Conservation (phyloP, 2,329 filamentous ascomycete genomes). For the Pleomassaria siparia region DNA sequence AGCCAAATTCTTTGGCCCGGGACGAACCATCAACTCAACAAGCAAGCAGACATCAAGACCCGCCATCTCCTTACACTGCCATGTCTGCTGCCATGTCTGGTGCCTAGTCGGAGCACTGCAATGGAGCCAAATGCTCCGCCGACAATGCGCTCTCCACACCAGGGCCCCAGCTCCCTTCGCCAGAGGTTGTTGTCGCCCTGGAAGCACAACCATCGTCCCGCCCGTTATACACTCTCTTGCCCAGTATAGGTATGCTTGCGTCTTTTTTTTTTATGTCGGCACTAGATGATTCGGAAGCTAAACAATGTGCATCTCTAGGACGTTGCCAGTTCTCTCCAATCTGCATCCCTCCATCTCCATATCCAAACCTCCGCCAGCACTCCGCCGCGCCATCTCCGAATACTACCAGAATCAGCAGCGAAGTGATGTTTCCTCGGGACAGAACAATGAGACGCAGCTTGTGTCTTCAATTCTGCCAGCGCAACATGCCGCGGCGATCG, state of each 20-base stretch:
- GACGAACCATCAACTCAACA: not conserved
- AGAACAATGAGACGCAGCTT: not conserved
- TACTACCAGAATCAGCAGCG: not conserved
- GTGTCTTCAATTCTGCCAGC: not conserved
- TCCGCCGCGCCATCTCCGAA: not conserved
- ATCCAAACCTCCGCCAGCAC: not conserved
- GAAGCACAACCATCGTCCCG: not conserved
- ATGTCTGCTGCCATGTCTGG: constrained; percentile 14
- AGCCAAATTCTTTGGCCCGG: not conserved
- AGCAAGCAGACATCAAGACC: not conserved
- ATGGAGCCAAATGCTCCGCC: constrained; percentile 41
- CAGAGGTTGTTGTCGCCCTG: not conserved
- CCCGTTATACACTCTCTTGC: not conserved
- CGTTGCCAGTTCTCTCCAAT: not conserved
- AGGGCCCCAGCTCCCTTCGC: constrained; percentile 20
- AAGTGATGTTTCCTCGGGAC: not conserved
- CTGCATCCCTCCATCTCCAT: not conserved
- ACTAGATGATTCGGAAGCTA: not conserved
- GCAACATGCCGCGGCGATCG: not conserved
- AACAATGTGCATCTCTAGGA: not conserved
- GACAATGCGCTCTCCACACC: constrained; percentile 28
- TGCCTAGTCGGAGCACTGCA: constrained; percentile 36
- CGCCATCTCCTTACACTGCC: not conserved
- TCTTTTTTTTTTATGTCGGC: not conserved
- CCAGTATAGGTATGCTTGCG: not conserved